Percentiles rank a stretch among this genome's conserved stretches.
Evolutionary conservation across 345 rosid species (phyloP).

Genomic region (Eucalyptus regnans): DNA sequence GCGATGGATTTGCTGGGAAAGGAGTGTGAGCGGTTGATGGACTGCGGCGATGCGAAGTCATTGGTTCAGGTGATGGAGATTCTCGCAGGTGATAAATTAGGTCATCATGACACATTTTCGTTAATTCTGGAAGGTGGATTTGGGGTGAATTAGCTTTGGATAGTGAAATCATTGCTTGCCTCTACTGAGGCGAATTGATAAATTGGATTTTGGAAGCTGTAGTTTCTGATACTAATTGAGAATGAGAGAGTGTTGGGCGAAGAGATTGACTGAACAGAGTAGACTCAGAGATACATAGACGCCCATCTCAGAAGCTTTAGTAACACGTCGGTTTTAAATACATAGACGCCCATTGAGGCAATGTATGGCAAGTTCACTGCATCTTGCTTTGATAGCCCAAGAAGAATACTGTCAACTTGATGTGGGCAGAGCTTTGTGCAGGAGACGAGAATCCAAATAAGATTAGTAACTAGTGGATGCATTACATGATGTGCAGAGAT

Average conservation of each 20-base stretch:
- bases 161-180: background rate
- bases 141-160: background rate
- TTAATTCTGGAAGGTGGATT: background rate
- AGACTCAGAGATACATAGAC: background rate
- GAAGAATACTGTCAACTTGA: too few relatives aligned
- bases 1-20: conserved; percentile 30
- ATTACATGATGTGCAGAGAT: too few relatives aligned
- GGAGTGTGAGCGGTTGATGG: conserved; percentile 43
- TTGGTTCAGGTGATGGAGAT: conserved; percentile 53
- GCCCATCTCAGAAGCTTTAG: too few relatives aligned
- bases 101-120: background rate
- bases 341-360: conserved; percentile 1
- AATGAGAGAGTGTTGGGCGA: background rate
- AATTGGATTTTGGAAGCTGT: background rate
- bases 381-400: too few relatives aligned
- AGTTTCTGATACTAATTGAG: background rate
- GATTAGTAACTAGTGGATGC: too few relatives aligned
- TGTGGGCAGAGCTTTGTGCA: too few relatives aligned
- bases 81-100: conserved; percentile 42
- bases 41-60: conserved; percentile 34
- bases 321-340: too few relatives aligned
- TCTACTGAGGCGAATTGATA: background rate
- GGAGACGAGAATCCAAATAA: too few relatives aligned
- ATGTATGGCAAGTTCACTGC: too few relatives aligned
- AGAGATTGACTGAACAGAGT: background rate